Base-by-base conservation (phyloP, 257 asterid genomes). In the Solanum ahanhuiri region DNA sequence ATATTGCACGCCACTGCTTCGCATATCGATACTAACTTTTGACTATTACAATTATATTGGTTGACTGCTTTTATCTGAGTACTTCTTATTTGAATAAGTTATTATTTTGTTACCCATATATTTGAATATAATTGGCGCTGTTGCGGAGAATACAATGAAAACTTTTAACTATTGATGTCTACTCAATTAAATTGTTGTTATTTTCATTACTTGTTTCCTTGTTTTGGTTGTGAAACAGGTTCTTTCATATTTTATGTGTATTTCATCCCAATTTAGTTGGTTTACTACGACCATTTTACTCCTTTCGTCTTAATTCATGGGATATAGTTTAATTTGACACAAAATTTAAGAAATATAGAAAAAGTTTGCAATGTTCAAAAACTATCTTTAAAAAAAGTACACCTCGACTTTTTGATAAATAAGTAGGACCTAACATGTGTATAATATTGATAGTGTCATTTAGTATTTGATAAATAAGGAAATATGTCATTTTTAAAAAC, bases 1-100 rank as follows among this genome's bases (percentile, higher is more conserved):
- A 58, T 8, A 22, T 58, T 58, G 67, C 67, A 58, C 67, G 69
- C 14, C 92, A 90, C 91, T 88, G 87, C 85, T 41, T 10, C 82
- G 33, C 57, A 10, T 22, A 17, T 37, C 57, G 4, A 30, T 14
- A 4, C 33, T 14, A 2, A 45, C 17, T 45, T 79, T 79, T 79
- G 28, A 37, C 82, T 73, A 37, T n/a, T 37, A 73, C 51, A 37
- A 20, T 2, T 37, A 70, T 18, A 31, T 8, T 69, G 9, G 20
- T 41, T 41, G 45, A 69, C 77, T 69, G 34, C 6, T 34, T 33
- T 37, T 71, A 34, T 31, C 10, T 9, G n/a, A 5, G 58, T 48
- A 20, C 30, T 71, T 73, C 23, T 35, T 15, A 73, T 73, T 73
- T 73, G 30, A 72, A 72, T 34, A 72, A 34, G 5, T 72, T 37